These are phyloP conservation scores for Hymenoscyphus albidus DNA, from an alignment of 2,329 filamentous ascomycete genomes.

Conservation along the genomic window DNA sequence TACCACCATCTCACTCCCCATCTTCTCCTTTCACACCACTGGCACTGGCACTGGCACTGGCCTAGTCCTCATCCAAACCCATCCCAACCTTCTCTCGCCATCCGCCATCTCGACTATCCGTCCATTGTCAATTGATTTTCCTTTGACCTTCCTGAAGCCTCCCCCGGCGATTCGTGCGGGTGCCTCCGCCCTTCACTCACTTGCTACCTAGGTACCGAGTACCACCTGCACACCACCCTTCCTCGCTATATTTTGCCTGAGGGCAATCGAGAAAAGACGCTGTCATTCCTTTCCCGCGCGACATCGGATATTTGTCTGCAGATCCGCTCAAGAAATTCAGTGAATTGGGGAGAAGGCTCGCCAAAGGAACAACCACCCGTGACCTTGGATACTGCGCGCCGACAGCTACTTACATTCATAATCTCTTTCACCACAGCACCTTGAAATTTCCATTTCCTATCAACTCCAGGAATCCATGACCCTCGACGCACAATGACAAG, in stretches of 20 bases:
- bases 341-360: slow-evolving; percentile 1
- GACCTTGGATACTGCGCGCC: slow-evolving; percentile 11
- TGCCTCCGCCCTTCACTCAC: too few species aligned
- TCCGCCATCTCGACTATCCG: too few species aligned
- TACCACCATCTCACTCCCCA: too few species aligned
- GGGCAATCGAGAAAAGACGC: background rate
- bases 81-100: too few species aligned
- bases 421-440: slow-evolving; percentile 12
- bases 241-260: background rate
- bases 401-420: slow-evolving; percentile 18
- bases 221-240: background rate
- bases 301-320: background rate
- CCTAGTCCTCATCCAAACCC: too few species aligned
- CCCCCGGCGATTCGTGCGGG: too few species aligned
- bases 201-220: too few species aligned
- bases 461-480: slow-evolving; percentile 20
- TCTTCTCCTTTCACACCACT: too few species aligned
- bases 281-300: background rate
- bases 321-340: background rate
- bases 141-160: too few species aligned
- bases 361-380: background rate
- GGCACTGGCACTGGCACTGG: too few species aligned
- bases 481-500: slow-evolving; percentile 44
- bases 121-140: too few species aligned
- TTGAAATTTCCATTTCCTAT: slow-evolving; percentile 12